Percentiles rank a stretch among this genome's conserved stretches.
Evolutionary conservation across 2,329 filamentous ascomycete species (phyloP).

Genomic region (Knoxdaviesia proteae): DNA sequence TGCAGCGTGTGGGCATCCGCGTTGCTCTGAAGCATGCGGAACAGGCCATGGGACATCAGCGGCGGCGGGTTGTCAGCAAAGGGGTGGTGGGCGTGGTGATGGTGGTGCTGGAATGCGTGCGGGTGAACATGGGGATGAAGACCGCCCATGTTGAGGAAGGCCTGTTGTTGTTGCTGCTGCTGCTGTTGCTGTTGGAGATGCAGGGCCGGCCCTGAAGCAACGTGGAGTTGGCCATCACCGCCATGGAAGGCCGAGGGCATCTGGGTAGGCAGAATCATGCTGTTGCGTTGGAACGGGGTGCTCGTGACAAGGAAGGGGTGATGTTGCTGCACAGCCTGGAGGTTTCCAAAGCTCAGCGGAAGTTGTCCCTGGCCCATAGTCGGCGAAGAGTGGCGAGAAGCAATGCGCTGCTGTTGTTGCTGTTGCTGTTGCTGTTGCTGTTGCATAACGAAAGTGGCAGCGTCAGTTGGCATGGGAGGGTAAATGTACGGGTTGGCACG

Average conservation of each 20-base stretch:
- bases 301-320: conserved; percentile 33
- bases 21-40: conserved; percentile 56
- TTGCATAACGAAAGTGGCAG: conserved; percentile 9
- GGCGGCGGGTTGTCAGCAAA: conserved; percentile 36
- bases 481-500: conserved; percentile 41
- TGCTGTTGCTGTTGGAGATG: no score
- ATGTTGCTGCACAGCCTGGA: conserved; percentile 29
- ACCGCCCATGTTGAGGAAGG: no score
- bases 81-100: conserved; percentile 15
- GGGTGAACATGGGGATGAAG: conserved; percentile 10
- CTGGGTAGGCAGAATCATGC: conserved; percentile 31
- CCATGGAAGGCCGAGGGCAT: conserved; percentile 16
- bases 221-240: conserved; percentile 14
- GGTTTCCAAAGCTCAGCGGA: conserved; percentile 31
- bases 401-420: conserved; percentile 27
- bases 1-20: conserved; percentile 46
- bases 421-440: no score
- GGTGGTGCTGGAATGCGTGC: conserved; percentile 16
- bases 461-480: conserved; percentile 36
- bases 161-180: no score
- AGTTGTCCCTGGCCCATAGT: conserved; percentile 23
- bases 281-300: conserved; percentile 30
- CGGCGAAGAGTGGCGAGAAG: conserved; percentile 29
- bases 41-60: conserved; percentile 49
- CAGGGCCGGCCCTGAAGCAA: conserved; percentile 13